Evolutionary conservation across 495 filamentous ascomycete species (phyloP).

Genomic region (Letharia lupina): DNA sequence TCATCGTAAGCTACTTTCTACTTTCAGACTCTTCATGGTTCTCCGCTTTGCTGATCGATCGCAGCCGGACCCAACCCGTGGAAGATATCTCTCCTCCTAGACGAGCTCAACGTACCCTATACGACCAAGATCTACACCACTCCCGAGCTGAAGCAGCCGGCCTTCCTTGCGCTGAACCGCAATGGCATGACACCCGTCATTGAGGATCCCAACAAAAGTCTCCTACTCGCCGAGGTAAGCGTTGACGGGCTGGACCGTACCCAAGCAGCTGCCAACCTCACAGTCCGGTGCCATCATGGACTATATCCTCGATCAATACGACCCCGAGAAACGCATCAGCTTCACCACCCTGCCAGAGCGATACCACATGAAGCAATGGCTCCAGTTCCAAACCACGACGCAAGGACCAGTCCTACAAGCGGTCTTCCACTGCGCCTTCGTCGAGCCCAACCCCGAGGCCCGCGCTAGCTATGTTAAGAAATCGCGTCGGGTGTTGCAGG

Average conservation of each 20-base stretch:
- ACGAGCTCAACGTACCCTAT: constrained; percentile 29
- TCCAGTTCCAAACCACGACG: constrained; percentile 38
- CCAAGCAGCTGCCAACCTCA: constrained; percentile 31
- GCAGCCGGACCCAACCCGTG: constrained; percentile 34
- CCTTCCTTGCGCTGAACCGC: constrained; percentile 47
- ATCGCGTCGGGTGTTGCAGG: not conserved
- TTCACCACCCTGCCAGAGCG: constrained; percentile 34
- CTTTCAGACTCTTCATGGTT: too few relatives aligned
- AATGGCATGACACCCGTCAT: constrained; percentile 55
- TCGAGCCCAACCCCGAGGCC: not conserved
- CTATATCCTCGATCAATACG: constrained; percentile 54
- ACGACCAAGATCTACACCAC: constrained; percentile 31
- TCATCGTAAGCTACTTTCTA: constrained; percentile 2
- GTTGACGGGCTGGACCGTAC: not conserved
- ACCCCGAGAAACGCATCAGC: constrained; percentile 32
- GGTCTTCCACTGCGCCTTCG: constrained; percentile 9
- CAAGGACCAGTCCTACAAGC: constrained; percentile 32
- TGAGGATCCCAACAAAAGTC: constrained; percentile 48
- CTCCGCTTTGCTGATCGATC: not conserved
- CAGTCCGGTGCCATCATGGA: constrained; percentile 55
- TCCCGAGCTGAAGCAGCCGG: constrained; percentile 41
- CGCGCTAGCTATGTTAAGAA: constrained; percentile 4
- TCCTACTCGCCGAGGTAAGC: constrained; percentile 24
- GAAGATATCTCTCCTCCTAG: constrained; percentile 48
- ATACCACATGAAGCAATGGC: constrained; percentile 34